These are phyloP conservation scores for Trichoderma semiorbis DNA, from an alignment of 2,329 filamentous ascomycete species.

Conservation along the genomic window DNA sequence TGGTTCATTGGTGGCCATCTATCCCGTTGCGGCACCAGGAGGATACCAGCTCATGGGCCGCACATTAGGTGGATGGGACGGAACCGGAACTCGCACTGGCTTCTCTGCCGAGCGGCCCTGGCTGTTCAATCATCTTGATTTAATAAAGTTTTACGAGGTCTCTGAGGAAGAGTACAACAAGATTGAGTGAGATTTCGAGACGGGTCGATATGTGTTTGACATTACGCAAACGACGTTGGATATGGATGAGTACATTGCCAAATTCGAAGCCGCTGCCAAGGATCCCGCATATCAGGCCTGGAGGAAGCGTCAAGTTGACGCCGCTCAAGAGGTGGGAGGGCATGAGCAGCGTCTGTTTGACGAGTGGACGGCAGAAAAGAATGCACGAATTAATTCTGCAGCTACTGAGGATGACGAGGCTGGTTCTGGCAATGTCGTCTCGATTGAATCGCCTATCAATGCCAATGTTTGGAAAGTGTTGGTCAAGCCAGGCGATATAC, in stretches of 20 bases:
- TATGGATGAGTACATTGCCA: background rate
- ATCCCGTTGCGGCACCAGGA: background rate
- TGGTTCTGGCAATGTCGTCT: background rate
- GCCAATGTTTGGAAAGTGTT: background rate
- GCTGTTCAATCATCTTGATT: background rate
- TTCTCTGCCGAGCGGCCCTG: background rate
- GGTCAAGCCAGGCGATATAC: background rate
- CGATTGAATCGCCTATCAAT: background rate
- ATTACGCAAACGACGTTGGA: background rate
- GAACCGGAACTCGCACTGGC: background rate
- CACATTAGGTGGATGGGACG: background rate
- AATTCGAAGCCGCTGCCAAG: background rate
- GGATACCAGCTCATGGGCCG: background rate
- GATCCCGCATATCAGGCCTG: background rate
- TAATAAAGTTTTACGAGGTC: background rate
- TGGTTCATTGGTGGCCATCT: background rate
- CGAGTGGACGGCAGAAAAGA: background rate
- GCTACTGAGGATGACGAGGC: background rate
- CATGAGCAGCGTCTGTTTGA: background rate
- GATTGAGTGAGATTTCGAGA: background rate
- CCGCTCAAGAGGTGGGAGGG: background rate
- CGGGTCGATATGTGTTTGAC: background rate
- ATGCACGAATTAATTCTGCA: background rate
- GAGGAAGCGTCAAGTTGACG: background rate
- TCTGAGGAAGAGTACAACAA: background rate